Conservation (phyloP, 768 basidiomycete species). For the Filobasidium floriforme region DNA sequence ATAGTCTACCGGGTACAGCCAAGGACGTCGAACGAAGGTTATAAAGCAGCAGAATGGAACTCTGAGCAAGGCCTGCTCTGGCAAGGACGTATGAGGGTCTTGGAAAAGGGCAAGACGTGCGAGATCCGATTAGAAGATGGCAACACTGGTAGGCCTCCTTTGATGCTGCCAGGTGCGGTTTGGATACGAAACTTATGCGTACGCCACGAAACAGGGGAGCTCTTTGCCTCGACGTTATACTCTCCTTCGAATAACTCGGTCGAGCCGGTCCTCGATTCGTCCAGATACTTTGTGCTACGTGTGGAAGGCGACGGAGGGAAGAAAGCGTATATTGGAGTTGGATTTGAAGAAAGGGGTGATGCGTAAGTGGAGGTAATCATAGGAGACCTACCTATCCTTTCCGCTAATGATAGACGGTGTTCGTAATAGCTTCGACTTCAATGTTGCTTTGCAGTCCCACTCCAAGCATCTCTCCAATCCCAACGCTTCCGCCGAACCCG, state of each 20-base stretch:
- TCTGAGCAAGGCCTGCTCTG: constrained; percentile 73
- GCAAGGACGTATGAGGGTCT: constrained; percentile 81
- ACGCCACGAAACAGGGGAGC: constrained; percentile 48
- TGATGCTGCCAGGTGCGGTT: not conserved
- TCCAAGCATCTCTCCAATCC: constrained; percentile 44
- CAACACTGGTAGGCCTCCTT: constrained; percentile 17
- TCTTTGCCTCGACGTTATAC: constrained; percentile 81
- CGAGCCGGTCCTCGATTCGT: constrained; percentile 93
- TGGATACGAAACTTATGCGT: not conserved
- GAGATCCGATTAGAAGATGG: constrained; percentile 72
- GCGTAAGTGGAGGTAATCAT: constrained; percentile 66
- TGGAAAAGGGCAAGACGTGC: constrained; percentile 65
- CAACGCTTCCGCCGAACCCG: constrained; percentile 43
- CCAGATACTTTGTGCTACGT: constrained; percentile 85
- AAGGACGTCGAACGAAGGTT: constrained; percentile 74
- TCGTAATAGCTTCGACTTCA: constrained; percentile 31
- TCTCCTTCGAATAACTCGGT: constrained; percentile 69
- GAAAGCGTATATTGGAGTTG: constrained; percentile 89
- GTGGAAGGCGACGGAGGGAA: constrained; percentile 73
- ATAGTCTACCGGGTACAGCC: constrained; percentile 88
- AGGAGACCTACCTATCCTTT: constrained; percentile 50
- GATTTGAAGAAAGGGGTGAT: constrained; percentile 77
- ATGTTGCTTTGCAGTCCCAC: constrained; percentile 52
- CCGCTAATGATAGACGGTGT: not conserved
- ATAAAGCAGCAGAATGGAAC: constrained; percentile 89